These are phyloP conservation scores for Wickerhamomyces queroliae DNA, from an alignment of 805 yeast genomes.

Conservation along the genomic window DNA sequence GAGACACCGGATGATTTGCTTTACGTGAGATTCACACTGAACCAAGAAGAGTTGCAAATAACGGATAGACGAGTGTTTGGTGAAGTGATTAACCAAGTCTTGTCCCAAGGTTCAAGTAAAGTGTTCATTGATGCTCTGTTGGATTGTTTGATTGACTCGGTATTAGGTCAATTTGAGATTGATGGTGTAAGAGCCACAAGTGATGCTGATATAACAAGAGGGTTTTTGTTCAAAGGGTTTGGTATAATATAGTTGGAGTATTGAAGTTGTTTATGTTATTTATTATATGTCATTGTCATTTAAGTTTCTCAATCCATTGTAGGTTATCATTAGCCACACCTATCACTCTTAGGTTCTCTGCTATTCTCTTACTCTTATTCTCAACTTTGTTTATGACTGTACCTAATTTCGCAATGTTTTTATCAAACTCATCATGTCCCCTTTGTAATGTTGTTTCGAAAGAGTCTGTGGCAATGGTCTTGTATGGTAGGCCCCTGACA, in stretches of 20 bases:
- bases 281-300: background rate
- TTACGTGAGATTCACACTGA: slow-evolving; percentile 32
- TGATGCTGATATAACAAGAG: slow-evolving; percentile 18
- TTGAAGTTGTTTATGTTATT: background rate
- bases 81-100: slow-evolving; percentile 34
- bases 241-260: background rate
- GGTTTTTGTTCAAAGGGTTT: background rate
- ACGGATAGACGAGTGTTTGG: slow-evolving; percentile 35
- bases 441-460: background rate
- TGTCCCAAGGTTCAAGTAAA: slow-evolving; percentile 33
- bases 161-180: slow-evolving; percentile 28
- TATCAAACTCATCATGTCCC: background rate
- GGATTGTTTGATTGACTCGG: slow-evolving; percentile 26
- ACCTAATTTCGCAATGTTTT: background rate
- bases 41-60: slow-evolving; percentile 37
- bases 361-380: background rate
- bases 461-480: background rate
- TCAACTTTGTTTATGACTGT: background rate
- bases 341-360: background rate
- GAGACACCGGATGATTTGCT: slow-evolving; percentile 19
- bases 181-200: slow-evolving; percentile 23
- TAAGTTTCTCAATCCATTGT: background rate
- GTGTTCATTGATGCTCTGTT: slow-evolving; percentile 31
- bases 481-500: background rate
- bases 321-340: background rate